phyloP scores from a whole-genome alignment of 1,284 basidiomycete genomes.

The Cutaneotrichosporon sp. region DNA sequence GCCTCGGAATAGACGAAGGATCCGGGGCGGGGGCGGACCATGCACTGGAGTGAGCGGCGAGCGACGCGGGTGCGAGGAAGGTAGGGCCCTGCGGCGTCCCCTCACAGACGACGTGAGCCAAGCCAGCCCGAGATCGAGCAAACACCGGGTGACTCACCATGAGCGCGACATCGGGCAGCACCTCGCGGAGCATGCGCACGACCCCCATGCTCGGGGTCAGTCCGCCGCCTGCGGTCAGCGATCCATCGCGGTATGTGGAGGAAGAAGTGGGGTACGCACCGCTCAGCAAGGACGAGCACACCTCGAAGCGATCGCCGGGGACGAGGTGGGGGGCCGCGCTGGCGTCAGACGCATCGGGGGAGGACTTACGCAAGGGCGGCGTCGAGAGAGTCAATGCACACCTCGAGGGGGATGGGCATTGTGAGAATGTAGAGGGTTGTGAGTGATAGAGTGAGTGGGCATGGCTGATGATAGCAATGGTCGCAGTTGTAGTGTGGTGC shows the following conservation, averaged over 20 bases:
- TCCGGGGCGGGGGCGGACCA: slow-evolving; percentile 74
- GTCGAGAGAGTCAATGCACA: slow-evolving; percentile 75
- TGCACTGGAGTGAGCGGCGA: slow-evolving; percentile 57
- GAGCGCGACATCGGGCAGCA: slow-evolving; percentile 59
- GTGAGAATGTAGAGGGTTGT: not conserved
- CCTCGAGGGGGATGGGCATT: slow-evolving; percentile 60
- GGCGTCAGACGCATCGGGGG: slow-evolving; percentile 38
- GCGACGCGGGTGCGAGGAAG: not conserved
- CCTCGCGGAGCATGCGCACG: slow-evolving; percentile 60
- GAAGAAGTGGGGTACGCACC: slow-evolving; percentile 37
- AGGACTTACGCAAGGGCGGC: slow-evolving; percentile 57
- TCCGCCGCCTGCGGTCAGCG: slow-evolving; percentile 61
- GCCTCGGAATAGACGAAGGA: slow-evolving; percentile 69
- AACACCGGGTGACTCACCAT: slow-evolving; percentile 66
- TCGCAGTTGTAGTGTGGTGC: too few species aligned
- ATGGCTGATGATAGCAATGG: not conserved
- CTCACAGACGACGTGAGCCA: too few species aligned
- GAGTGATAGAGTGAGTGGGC: not conserved
- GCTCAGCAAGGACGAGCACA: slow-evolving; percentile 65
- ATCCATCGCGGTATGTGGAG: too few species aligned
- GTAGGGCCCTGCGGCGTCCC: too few species aligned
- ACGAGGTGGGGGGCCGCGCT: slow-evolving; percentile 21
- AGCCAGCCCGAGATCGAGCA: too few species aligned
- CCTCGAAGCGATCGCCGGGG: slow-evolving; percentile 60
- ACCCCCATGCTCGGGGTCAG: slow-evolving; percentile 75